Evolutionary conservation across 2,329 filamentous ascomycete genomes (phyloP), one percentile per base, ranked within the genome.

Genomic region (Pestalotiopsis sp.): DNA sequence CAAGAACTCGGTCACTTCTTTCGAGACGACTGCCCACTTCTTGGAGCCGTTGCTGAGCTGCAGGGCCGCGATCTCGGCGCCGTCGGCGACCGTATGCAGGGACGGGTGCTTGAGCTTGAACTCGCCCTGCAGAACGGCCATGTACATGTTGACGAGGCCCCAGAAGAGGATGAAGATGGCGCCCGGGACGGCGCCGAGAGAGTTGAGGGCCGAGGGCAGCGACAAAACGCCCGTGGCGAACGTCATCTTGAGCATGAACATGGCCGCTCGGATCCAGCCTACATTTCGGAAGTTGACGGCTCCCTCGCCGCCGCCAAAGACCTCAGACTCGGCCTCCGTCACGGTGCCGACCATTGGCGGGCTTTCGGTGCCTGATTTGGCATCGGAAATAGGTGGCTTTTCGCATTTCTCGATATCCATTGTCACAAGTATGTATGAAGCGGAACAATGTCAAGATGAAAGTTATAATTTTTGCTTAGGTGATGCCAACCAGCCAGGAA

Each of bases 181-280:
- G 3, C 60, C 60, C 14, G 60, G 60, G 11, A 63, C 60, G 36
- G 60, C 60, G n/a, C 60, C 60, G 13, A 63, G 60, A 20, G 13
- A 12, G 14, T 63, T 39, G 9, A 63, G 38, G 7, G 60, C 60
- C 17, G 31, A 27, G 17, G 60, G 60, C 1, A 63, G 20, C 12
- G 31, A 38, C 11, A 63, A 5, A 2, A 63, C 60, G 38, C 60
- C 60, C 13, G 38, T 63, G 25, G 60, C 60, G 17, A 63, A 38
- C 14, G 27, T 38, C 60, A 41, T 63, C 60, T 63, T 63, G 60
- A 63, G 27, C 31, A 63, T 39, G 60, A 63, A 39, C 27, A 63
- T 63, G 31, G 38, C 60, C 4, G 60, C 60, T 0, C 38, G 36
- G 5, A 39, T 63, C 60, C 60, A 63, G 1, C 31, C 27, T 17